Conservation (phyloP, 495 filamentous ascomycete genomes). For the Beverwykella pulmonaria region DNA sequence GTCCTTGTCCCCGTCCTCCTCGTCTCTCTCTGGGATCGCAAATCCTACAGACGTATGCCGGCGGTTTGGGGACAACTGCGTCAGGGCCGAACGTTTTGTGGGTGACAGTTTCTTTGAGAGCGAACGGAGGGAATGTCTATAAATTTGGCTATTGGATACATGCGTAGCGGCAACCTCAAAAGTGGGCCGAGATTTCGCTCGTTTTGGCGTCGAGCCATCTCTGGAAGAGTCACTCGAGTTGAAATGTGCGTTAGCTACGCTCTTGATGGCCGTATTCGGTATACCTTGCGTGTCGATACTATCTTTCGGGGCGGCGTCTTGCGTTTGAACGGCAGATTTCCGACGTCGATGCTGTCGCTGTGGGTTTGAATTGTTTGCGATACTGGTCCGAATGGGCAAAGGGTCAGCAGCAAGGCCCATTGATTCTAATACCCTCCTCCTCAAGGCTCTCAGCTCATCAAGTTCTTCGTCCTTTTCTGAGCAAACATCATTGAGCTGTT, state of each 20-base stretch:
- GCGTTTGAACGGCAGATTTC: constrained; percentile 8
- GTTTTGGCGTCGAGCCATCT: constrained; percentile 44
- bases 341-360: constrained; percentile 13
- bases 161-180: constrained; percentile 25
- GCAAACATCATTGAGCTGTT: constrained; percentile 24
- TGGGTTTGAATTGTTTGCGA: background rate
- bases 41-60: constrained; percentile 33
- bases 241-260: constrained; percentile 33
- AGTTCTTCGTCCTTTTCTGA: constrained; percentile 45
- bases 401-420: constrained; percentile 8
- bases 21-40: constrained; percentile 11
- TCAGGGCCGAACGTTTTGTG: constrained; percentile 26
- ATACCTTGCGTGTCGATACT: constrained; percentile 1
- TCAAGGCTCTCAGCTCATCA: constrained; percentile 41
- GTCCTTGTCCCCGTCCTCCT: background rate
- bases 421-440: constrained; percentile 4
- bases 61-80: constrained; percentile 25
- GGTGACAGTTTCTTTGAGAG: background rate
- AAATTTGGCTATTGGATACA: constrained; percentile 9
- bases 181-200: constrained; percentile 35
- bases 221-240: constrained; percentile 38
- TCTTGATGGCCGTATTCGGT: constrained; percentile 18
- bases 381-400: background rate
- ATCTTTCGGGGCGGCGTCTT: background rate
- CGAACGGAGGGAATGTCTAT: background rate